Evolutionary conservation across 371 early-diverging fungal genomes (phyloP), one percentile per base, ranked within the genome.

Genomic region (Funneliformis caledonium): DNA sequence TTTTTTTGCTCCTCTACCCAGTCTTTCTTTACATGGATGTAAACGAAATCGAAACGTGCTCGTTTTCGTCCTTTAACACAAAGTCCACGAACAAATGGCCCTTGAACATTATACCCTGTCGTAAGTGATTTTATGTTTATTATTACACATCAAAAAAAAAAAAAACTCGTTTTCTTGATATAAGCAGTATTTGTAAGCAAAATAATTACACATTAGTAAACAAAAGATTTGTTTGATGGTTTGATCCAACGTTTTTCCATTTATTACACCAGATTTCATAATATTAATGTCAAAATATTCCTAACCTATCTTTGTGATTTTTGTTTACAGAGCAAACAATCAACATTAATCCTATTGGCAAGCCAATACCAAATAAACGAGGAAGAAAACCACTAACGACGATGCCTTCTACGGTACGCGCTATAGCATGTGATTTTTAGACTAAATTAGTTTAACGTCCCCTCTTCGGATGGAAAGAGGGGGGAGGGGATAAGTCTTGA

Each of bases 361-460:
- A 48, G 16, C 69, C 78, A 4, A 45, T 48, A 16, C 78, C 78
- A 16, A 78, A 78, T 56, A 68, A 65, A 78, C 78, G 78, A 14
- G 78, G 78, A 4, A 50, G 78, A 6, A 78, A 78, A 7, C 78
- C 78, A 22, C 33, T 78, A 33, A n/a, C 78, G 3, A 69, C 69
- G 2, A 78, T 78, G 78, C 78, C 78, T 14, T 68, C 42, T 16
- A 47, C 52, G 3, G 77, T 76, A 47, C 52, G 47, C 2, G 1
- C 43, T 70, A 37, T 6, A 43, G 37, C 11, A 19, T 19, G 11
- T 11, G 12, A 65, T 37, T 12, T 19, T 31, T n/a, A 26, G 11
- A 26, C 12, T 37, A 37, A 37, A 37, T 37, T 37, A 37, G 37
- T 37, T 37, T 37, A 37, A 19, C n/a, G n/a, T n/a, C 37, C 19